phyloP scores from a whole-genome alignment of 2,329 filamentous ascomycete species.

The Cryphonectria nitschkei region DNA sequence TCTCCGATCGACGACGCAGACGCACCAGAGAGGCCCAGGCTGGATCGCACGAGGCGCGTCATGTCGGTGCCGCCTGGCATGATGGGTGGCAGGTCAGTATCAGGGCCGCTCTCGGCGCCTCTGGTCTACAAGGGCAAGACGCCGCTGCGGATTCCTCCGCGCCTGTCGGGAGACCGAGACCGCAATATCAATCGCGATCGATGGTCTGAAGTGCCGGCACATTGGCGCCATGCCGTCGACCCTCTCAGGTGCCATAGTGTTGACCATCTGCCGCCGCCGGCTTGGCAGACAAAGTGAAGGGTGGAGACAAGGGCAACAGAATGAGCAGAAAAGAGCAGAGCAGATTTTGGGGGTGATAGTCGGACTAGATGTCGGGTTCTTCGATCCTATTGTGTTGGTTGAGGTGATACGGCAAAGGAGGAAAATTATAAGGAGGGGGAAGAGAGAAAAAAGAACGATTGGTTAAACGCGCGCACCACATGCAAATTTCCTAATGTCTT shows the following conservation, averaged over 20 bases:
- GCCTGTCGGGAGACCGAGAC: slow-evolving; percentile 1
- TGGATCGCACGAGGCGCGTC: not conserved
- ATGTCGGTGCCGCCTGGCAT: slow-evolving; percentile 9
- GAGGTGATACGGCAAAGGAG: not conserved
- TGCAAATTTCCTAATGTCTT: slow-evolving; percentile 1
- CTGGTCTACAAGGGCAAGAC: not conserved
- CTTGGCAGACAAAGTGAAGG: slow-evolving; percentile 5
- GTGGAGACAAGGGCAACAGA: not conserved
- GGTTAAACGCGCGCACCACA: not conserved
- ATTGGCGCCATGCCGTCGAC: slow-evolving; percentile 17
- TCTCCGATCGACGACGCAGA: slow-evolving; percentile 6
- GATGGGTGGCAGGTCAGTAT: not conserved
- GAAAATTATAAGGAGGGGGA: not conserved
- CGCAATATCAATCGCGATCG: not conserved
- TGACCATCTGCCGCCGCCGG: slow-evolving; percentile 13
- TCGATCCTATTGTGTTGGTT: not conserved
- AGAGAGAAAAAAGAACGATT: not conserved
- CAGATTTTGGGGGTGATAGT: not conserved
- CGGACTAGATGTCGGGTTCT: not conserved
- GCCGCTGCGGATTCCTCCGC: slow-evolving; percentile 7
- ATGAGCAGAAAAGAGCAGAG: not conserved
- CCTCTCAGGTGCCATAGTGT: slow-evolving; percentile 17
- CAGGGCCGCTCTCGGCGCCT: not conserved
- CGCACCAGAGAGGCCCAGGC: not conserved
- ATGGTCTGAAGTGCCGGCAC: slow-evolving; percentile 15